Evolutionary conservation across 192 early-diverging fungal genomes (phyloP).

Genomic region (Rhizoclosmatium sp.): DNA sequence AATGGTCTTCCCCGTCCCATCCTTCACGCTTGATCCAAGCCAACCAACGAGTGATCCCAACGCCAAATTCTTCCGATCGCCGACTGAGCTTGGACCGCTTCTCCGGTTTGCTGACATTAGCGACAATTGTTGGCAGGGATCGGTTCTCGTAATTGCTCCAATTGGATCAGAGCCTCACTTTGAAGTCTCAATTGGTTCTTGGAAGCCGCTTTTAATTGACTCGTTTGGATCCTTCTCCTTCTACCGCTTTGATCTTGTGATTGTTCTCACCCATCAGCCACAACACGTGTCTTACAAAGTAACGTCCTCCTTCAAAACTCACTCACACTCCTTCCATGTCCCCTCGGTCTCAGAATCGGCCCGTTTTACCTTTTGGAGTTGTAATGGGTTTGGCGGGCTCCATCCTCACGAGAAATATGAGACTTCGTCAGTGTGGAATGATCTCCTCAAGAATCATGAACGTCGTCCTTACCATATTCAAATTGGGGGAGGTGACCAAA

Average conservation of each 20-base stretch:
- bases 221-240: not conserved
- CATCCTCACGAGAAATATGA: not conserved
- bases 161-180: not conserved
- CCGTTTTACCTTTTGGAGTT: constrained; percentile 21
- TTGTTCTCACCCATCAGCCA: not conserved
- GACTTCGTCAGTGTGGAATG: constrained; percentile 2
- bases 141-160: not conserved
- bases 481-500: constrained; percentile 52
- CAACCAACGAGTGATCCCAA: too few relatives aligned
- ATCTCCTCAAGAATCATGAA: constrained; percentile 4
- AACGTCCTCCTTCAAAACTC: not conserved
- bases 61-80: not conserved
- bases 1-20: too few relatives aligned
- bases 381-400: constrained; percentile 18
- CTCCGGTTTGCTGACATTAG: not conserved
- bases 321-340: not conserved
- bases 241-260: not conserved
- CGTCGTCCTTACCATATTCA: constrained; percentile 22
- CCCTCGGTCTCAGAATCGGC: not conserved
- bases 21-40: too few relatives aligned
- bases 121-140: not conserved
- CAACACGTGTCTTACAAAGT: constrained; percentile 4
- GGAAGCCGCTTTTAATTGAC: not conserved
- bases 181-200: not conserved
- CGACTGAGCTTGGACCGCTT: not conserved